phyloP scores from a whole-genome alignment of 805 yeast species.

The Sugiyamaella smithiae region DNA sequence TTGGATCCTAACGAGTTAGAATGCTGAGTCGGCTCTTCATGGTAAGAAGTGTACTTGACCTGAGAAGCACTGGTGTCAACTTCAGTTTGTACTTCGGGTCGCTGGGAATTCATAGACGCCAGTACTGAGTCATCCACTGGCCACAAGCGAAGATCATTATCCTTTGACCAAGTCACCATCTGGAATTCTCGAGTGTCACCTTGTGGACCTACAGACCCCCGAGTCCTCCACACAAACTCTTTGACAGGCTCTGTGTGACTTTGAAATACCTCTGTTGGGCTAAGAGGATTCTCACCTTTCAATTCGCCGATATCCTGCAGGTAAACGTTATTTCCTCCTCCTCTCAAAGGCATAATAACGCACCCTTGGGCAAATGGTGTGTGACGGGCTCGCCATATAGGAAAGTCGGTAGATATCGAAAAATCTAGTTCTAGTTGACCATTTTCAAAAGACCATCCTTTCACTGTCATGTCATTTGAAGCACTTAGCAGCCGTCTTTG shows the following conservation, averaged over 20 bases:
- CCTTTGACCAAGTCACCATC: constrained; percentile 91
- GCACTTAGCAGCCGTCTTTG: constrained; percentile 69
- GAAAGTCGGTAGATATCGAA: constrained; percentile 69
- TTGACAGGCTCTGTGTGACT: constrained; percentile 85
- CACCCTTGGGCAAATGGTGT: constrained; percentile 88
- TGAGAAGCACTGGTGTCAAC: constrained; percentile 43
- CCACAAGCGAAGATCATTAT: constrained; percentile 83
- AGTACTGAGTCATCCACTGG: constrained; percentile 53
- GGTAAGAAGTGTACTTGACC: constrained; percentile 41
- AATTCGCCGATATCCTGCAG: constrained; percentile 47
- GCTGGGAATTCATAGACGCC: constrained; percentile 43
- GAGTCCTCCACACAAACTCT: constrained; percentile 83
- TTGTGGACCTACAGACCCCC: constrained; percentile 45
- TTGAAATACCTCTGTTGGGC: constrained; percentile 59
- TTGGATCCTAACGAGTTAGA: not conserved
- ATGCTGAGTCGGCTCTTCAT: constrained; percentile 47
- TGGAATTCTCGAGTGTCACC: constrained; percentile 78
- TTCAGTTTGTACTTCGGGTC: constrained; percentile 38
- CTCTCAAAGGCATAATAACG: constrained; percentile 86
- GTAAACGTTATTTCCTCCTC: constrained; percentile 67
- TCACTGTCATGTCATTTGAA: constrained; percentile 81
- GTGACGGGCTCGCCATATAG: constrained; percentile 84
- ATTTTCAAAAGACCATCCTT: constrained; percentile 63
- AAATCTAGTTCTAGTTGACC: constrained; percentile 45
- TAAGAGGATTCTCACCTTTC: constrained; percentile 38